Evolutionary conservation across 2,329 filamentous ascomycete species (phyloP), one percentile per base, ranked within the genome.

Genomic region (Samsoniella hepiali): DNA sequence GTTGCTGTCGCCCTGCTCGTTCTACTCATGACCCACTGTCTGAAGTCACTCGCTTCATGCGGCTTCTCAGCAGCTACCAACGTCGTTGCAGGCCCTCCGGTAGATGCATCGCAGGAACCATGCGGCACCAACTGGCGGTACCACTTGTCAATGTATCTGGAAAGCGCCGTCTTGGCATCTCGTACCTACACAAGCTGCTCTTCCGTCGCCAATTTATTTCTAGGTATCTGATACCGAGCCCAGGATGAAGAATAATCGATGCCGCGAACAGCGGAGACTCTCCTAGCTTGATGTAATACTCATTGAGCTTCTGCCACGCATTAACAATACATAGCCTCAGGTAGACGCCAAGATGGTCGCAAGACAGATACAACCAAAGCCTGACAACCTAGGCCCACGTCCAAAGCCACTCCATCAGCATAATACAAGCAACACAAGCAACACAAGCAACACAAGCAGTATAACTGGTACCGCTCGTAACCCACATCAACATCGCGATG

Each of bases 241-340:
- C 50, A 8, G 49, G 60, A 15, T 62, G 38, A 44, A 62, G 38
- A 2, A 62, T 62, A 36, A 62, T 49, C 29, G 51, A 38, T 55
- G 51, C 50, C 10, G 50, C 31, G 40, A 58, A 58, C 15, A 58
- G 51, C 51, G 61, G 51, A 57, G 61, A 63, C 31, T 63, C 45
- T 31, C 61, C 53, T 15, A 63, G 61, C 31, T 58, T 58, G 22
- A 50, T 56, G 40, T 58, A 58, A 50, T 63, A 58, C 31, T 63
- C 53, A 53, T 51, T 63, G 13, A 58, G 54, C 54, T 63, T 63
- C 27, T 63, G 31, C 42, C 53, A 63, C 38, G 56, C 36, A 60
- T 63, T 63, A 17, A 22, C 58, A 58, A 63, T 63, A 57, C 22
- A 63, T 31, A 63, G 15, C 32, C 53, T 29, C 11, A 58, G 61